Base-by-base conservation (phyloP, 2,329 filamentous ascomycete genomes). In the Pestalotiopsis fici region DNA sequence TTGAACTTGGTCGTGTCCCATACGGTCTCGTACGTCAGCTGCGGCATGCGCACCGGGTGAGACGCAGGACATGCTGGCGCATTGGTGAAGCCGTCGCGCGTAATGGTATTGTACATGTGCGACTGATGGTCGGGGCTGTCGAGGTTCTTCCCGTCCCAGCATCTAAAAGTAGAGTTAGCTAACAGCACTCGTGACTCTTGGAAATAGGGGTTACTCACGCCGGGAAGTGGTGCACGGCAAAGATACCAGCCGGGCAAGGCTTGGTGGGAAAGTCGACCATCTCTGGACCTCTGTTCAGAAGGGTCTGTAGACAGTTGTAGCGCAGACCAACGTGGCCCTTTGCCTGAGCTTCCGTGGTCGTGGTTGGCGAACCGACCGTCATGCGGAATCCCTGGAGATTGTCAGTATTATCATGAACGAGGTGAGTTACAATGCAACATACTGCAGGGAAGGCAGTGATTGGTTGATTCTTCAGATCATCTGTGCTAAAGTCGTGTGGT, bases 21-120 rank as follows among this genome's bases (percentile, higher is more conserved):
- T 73, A 82, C 81, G 59, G 80, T 74, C 71, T 82, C 80, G 68
- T 80, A 81, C 79, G 81, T 81, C 66, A 82, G 68, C 72, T 62
- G 80, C 39, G 80, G 79, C 50, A 80, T 70, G 67, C 71, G 71
- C 64, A 77, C 74, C 0, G 75, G 75, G 71, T 77, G 75, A 1
- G 75, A 73, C 23, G 73, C 66, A 3, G 75, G 75, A 67, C 75
- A 77, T 2, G 74, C 67, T 13, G 73, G 71, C 21, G 72, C 75
- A 3, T 69, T 68, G 68, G 76, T 75, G 69, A 77, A 77, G 35
- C 73, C 74, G 35, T 75, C 75, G 69, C 76, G 76, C 4, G 74
- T 70, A 2, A 77, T 68, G 23, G 59, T 62, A 35, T 62, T 62
- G 37, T 47, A 62, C 59, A 62, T 37, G 69, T 77, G 75, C 35